Evolutionary conservation across 495 filamentous ascomycete species (phyloP), one percentile per base, ranked within the genome.

Genomic region (Penicillium subrubescens): DNA sequence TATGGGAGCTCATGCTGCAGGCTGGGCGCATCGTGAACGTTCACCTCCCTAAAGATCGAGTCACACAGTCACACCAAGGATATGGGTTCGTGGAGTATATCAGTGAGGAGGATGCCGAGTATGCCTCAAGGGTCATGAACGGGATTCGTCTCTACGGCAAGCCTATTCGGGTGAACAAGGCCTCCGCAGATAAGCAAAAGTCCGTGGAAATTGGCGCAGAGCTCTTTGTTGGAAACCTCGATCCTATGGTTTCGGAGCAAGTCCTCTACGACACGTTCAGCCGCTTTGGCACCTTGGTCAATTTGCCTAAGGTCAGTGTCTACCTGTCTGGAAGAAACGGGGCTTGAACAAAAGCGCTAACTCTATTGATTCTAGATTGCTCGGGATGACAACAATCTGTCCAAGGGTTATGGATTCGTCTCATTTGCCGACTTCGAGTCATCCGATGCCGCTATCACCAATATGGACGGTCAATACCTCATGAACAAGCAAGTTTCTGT

Each of bases 11-110:
- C 68, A 97, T 98, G 94, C 86, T 96, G 43, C 95, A 99, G 81
- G 92, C 90, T 65, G 95, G 96, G 46, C 93, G 93, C 63, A 93
- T 99, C 70, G 91, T 96, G 71, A 97, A 97, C 75, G 94, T 99
- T 54, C 95, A 99, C 75, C 84, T 99, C 57, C 95, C 95, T 19
- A 97, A 97, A 82, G 95, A 99, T 73, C 90, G 95, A 72, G 95
- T 99, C 54, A 97, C 94, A 25, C 93, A 97, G 68, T 89, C 88
- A 19, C 95, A 99, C 77, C 95, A 98, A 81, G 96, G 96, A 59
- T 99, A 96, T 84, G 95, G 95, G 61, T 99, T 99, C 74, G 94
- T 99, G 73, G 95, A 98, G 75, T 98, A 97, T 75, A 94, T 92
- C 69, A 93, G 89, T 63, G 94, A 97, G 71, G 92, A 94, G 70